phyloP scores from a whole-genome alignment of 495 filamentous ascomycete species.

The Hypoxylon trugodes region DNA sequence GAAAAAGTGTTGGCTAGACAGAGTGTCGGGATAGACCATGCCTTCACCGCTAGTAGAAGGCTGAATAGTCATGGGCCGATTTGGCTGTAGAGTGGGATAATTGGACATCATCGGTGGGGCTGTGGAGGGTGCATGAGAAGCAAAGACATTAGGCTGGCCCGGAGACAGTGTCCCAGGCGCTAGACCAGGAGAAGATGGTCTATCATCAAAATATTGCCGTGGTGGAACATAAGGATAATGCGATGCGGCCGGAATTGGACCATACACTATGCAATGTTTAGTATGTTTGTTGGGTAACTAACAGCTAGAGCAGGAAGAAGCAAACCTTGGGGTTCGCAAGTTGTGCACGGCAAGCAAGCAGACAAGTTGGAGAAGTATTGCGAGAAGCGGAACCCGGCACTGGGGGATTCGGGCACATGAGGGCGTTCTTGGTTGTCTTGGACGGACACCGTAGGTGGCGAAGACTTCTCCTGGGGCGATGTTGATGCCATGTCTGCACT shows the following conservation, averaged over 20 bases:
- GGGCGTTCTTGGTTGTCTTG: conserved; percentile 39
- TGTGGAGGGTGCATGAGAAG: conserved; percentile 44
- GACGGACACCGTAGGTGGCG: conserved; percentile 35
- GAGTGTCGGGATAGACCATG: conserved; percentile 54
- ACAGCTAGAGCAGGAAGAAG: conserved; percentile 29
- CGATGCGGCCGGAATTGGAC: conserved; percentile 45
- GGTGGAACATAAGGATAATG: conserved; percentile 45
- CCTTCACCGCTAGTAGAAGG: conserved; percentile 50
- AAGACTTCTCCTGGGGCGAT: conserved; percentile 51
- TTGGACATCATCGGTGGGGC: conserved; percentile 48
- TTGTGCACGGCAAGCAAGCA: conserved; percentile 51
- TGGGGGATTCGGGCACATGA: conserved; percentile 28
- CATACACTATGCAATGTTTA: conserved; percentile 42
- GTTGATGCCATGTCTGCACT: conserved; percentile 38
- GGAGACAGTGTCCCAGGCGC: conserved; percentile 36
- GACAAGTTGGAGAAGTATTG: conserved; percentile 50
- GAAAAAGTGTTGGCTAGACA: conserved; percentile 42
- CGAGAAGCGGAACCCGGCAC: conserved; percentile 44
- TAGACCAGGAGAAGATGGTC: conserved; percentile 42
- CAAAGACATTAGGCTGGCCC: conserved; percentile 40
- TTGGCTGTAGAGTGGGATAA: conserved; percentile 54
- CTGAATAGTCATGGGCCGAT: conserved; percentile 46
- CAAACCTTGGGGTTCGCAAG: conserved; percentile 50
- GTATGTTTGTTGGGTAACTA: conserved; percentile 21
- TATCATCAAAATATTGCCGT: conserved; percentile 44